Percentiles rank a stretch among this genome's conserved stretches.
Conservation (phyloP, 2,329 filamentous ascomycete species). For the Claviceps sp. region DNA sequence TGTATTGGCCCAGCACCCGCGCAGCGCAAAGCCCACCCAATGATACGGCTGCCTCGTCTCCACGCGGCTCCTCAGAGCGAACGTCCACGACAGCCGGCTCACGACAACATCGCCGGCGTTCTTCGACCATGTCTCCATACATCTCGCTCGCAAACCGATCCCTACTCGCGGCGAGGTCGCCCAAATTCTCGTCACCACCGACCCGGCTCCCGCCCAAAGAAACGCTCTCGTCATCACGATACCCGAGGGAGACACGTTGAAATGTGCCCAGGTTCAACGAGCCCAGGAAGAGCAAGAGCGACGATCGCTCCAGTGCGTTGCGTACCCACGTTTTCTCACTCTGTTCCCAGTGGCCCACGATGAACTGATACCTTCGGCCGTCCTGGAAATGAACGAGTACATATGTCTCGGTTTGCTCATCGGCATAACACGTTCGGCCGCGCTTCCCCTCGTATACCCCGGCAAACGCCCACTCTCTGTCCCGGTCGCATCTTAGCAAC, state of each 20-base stretch:
- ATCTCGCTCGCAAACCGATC: background rate
- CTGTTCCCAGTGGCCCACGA: background rate
- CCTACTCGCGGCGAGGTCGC: background rate
- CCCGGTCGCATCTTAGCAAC: background rate
- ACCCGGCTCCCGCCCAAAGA: background rate
- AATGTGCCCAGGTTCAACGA: too few relatives aligned
- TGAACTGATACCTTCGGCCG: background rate
- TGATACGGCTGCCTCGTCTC: background rate
- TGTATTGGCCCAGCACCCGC: background rate
- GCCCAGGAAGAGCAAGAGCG: background rate
- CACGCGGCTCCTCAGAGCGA: background rate
- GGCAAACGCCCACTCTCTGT: background rate
- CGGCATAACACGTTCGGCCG: background rate
- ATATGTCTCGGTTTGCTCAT: background rate
- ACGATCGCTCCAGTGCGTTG: background rate
- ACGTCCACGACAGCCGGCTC: background rate
- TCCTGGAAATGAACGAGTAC: background rate
- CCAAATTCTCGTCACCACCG: background rate
- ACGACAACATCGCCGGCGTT: background rate
- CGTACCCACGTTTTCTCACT: background rate
- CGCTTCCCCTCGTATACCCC: background rate
- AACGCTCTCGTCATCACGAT: background rate
- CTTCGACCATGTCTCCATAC: background rate
- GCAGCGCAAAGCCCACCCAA: constrained; percentile 1
- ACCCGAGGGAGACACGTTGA: too few relatives aligned